Evolutionary conservation across 2,329 filamentous ascomycete genomes (phyloP), one percentile per base, ranked within the genome.

Genomic region (Alternaria metachromatica): DNA sequence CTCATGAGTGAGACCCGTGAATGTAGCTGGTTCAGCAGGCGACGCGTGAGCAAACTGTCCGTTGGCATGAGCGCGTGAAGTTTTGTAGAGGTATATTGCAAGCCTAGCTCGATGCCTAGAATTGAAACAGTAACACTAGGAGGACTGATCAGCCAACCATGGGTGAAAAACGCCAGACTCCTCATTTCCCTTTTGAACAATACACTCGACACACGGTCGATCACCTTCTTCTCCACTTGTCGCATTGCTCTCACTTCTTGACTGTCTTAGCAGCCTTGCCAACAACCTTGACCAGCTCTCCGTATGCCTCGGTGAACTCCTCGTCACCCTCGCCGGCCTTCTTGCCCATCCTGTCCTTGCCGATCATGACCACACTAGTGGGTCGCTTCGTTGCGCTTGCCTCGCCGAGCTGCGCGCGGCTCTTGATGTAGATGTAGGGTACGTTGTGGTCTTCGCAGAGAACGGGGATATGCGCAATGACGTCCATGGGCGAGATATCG

Each of bases 361-460:
- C 82, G 54, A 90, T 89, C 94, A 99, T 97, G 74, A 97, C 93
- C 59, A 99, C 96, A 80, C 92, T 96, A 37, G 96, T 99, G 55
- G 96, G 96, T 68, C 96, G 87, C 90, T 98, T 99, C 54, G 96
- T 99, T 81, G 91, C 92, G 65, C 94, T 94, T 4, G 96, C 95
- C 72, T 93, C 92, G 77, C 96, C 96, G 62, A 99, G 89, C 84
- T 98, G 95, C 65, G 94, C 95, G 74, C 96, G 91, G 76, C 92
- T 96, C 65, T 90, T 89, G 74, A 99, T 92, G 82, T 96, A 99
- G 82, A 99, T 89, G 84, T 98, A 99, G 33, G 96, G 96, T 64
- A 97, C 93, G 82, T 92, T 93, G 87, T 97, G 94, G 84, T 98
- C 95, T 85, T 99, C 96, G 87, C 96, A 98, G 62, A 98, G 90